Evolutionary conservation across 805 yeast species (phyloP).

Genomic region (Wickerhamiella australiensis): DNA sequence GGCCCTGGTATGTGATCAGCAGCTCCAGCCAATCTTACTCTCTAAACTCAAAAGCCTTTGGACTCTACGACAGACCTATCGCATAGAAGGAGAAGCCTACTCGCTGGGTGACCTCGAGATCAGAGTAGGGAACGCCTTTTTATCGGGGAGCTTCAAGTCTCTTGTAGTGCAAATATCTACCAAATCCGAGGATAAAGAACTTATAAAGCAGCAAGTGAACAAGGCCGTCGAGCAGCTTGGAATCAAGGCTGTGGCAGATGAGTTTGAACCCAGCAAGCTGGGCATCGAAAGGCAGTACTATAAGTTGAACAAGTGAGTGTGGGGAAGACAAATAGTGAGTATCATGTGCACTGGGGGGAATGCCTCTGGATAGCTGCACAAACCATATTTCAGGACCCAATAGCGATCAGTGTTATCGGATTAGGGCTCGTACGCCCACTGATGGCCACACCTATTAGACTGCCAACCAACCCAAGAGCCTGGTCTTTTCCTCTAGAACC

Average conservation of each 20-base stretch:
- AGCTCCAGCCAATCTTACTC: conserved; percentile 43
- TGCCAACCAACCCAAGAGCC: too few relatives aligned
- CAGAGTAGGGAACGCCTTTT: conserved; percentile 56
- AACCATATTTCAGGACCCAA: too few relatives aligned
- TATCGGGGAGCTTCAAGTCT: conserved; percentile 66
- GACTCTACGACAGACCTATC: conserved; percentile 53
- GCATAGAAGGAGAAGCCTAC: conserved; percentile 64
- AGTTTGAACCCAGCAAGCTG: background rate
- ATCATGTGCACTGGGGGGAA: too few relatives aligned
- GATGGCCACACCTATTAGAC: too few relatives aligned
- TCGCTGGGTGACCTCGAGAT: conserved; percentile 37
- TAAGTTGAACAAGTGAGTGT: conserved; percentile 1
- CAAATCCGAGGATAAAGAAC: background rate
- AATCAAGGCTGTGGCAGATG: background rate
- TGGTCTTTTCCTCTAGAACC: too few relatives aligned
- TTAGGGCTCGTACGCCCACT: too few relatives aligned
- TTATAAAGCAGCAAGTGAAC: background rate
- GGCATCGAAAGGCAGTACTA: conserved; percentile 2
- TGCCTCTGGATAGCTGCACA: too few relatives aligned
- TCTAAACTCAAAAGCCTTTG: conserved; percentile 57
- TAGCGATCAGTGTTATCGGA: too few relatives aligned
- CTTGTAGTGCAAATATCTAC: conserved; percentile 44
- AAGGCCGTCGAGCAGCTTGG: background rate
- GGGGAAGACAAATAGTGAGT: background rate
- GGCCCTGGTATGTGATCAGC: conserved; percentile 39